These are phyloP conservation scores for Sanguinoderma infundibulare DNA, from an alignment of 1,284 basidiomycete genomes.

Conservation along the genomic window DNA sequence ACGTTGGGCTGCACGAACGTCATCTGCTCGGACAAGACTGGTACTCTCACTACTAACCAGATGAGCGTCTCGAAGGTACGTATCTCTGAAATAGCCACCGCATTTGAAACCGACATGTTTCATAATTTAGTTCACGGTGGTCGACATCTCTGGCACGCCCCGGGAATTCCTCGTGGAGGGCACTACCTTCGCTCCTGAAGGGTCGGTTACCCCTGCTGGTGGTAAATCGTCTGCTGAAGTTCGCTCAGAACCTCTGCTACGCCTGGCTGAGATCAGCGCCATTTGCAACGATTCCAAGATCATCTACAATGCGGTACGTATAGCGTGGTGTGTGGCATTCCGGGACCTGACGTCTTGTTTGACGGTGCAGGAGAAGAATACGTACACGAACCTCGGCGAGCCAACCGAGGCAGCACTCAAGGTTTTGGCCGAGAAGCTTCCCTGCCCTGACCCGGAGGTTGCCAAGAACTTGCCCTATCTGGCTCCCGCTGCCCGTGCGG, in stretches of 20 bases:
- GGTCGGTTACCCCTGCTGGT: constrained; percentile 69
- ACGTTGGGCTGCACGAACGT: constrained; percentile 96
- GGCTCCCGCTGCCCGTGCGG: constrained; percentile 67
- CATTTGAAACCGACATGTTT: constrained; percentile 11
- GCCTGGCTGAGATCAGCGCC: constrained; percentile 87
- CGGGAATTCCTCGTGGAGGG: constrained; percentile 86
- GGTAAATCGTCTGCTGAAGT: constrained; percentile 65
- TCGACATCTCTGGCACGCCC: constrained; percentile 60
- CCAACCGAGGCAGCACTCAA: constrained; percentile 96
- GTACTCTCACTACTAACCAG: constrained; percentile 94
- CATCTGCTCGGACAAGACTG: constrained; percentile 97
- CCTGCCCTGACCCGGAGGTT: constrained; percentile 59
- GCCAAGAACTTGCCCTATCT: constrained; percentile 63
- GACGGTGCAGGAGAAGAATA: constrained; percentile 73
- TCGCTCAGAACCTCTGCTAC: constrained; percentile 75
- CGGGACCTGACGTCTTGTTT: neutral
- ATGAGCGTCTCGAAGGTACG: constrained; percentile 90
- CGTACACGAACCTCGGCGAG: constrained; percentile 90
- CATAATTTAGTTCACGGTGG: constrained; percentile 68
- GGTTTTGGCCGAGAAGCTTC: constrained; percentile 91
- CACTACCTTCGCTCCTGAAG: constrained; percentile 87
- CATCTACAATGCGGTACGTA: constrained; percentile 77
- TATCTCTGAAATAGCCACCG: constrained; percentile 12
- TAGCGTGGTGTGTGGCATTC: neutral
- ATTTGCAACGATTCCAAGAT: constrained; percentile 94